phyloP scores from a whole-genome alignment of 2,329 filamentous ascomycete genomes.

The Fusarium circinatum region DNA sequence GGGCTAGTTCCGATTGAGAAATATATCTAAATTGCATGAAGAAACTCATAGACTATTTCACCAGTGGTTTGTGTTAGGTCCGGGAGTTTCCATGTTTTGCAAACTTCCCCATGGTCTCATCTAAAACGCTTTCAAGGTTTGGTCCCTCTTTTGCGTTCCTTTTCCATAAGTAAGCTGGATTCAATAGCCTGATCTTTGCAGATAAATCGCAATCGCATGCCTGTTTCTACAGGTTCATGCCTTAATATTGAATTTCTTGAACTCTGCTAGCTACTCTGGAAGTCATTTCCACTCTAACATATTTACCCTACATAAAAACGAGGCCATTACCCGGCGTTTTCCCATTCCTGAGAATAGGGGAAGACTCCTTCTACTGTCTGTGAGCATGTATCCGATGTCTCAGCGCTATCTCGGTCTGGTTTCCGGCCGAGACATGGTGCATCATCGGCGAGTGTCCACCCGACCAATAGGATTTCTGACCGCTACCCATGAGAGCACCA shows the following conservation, averaged over 20 bases:
- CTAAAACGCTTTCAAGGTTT: fast-evolving
- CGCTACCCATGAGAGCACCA: fast-evolving
- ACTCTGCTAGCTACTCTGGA: fast-evolving
- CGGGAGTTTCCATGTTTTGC: background rate
- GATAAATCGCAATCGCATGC: too few relatives aligned
- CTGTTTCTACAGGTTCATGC: too few relatives aligned
- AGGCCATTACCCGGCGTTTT: fast-evolving
- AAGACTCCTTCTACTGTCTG: fast-evolving
- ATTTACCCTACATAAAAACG: too few relatives aligned
- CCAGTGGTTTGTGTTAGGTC: fast-evolving
- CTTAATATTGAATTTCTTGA: too few relatives aligned
- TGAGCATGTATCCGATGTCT: fast-evolving
- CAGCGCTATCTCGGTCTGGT: background rate
- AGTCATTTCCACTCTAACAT: too few relatives aligned
- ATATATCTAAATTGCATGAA: fast-evolving
- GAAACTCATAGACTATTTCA: fast-evolving
- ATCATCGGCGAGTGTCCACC: fast-evolving
- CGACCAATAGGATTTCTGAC: constrained; percentile 6
- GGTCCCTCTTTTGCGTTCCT: too few relatives aligned
- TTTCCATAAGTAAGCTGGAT: too few relatives aligned
- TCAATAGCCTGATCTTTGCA: too few relatives aligned
- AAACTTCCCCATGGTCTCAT: background rate
- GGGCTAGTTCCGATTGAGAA: constrained; percentile 5
- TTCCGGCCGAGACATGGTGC: background rate
- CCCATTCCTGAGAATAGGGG: fast-evolving